These are phyloP conservation scores for Gymnopus androsaceus DNA, from an alignment of 1,284 basidiomycete species.

Conservation along the genomic window DNA sequence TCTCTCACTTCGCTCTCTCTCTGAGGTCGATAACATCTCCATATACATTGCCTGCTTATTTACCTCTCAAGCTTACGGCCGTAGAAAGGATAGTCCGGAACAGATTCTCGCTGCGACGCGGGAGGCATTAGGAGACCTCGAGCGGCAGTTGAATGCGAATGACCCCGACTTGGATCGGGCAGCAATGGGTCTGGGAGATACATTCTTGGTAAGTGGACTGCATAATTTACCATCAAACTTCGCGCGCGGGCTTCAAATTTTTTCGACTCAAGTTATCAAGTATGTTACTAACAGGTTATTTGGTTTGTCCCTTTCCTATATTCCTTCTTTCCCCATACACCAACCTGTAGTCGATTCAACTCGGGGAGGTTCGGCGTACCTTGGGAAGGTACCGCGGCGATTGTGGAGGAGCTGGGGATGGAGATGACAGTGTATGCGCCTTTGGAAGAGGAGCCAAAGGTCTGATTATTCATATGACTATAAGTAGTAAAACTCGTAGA, in stretches of 20 bases:
- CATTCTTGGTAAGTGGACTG: slow-evolving; percentile 40
- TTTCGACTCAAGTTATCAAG: no score
- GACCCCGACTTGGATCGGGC: background rate
- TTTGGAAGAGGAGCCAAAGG: no score
- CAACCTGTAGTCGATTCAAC: slow-evolving; percentile 36
- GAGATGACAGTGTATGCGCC: slow-evolving; percentile 33
- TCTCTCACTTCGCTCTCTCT: no score
- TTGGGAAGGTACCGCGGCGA: slow-evolving; percentile 37
- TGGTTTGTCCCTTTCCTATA: background rate
- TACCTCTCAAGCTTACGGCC: slow-evolving; percentile 40
- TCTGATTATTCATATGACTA: no score
- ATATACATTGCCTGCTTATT: slow-evolving; percentile 37
- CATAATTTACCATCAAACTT: no score
- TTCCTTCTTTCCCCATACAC: background rate
- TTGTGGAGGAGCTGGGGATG: slow-evolving; percentile 33
- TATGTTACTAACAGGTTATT: no score
- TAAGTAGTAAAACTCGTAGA: no score
- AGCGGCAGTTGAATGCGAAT: slow-evolving; percentile 31
- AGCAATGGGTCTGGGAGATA: slow-evolving; percentile 33
- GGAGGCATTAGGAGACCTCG: slow-evolving; percentile 33
- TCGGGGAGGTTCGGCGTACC: slow-evolving; percentile 42
- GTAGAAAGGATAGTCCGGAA: slow-evolving; percentile 34
- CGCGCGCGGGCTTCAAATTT: no score
- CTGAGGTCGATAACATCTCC: background rate
- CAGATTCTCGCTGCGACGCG: slow-evolving; percentile 37